Evolutionary conservation across 169 alveolate genomes (phyloP), one percentile per base, ranked within the genome.

Genomic region (Nephromyces sp.): DNA sequence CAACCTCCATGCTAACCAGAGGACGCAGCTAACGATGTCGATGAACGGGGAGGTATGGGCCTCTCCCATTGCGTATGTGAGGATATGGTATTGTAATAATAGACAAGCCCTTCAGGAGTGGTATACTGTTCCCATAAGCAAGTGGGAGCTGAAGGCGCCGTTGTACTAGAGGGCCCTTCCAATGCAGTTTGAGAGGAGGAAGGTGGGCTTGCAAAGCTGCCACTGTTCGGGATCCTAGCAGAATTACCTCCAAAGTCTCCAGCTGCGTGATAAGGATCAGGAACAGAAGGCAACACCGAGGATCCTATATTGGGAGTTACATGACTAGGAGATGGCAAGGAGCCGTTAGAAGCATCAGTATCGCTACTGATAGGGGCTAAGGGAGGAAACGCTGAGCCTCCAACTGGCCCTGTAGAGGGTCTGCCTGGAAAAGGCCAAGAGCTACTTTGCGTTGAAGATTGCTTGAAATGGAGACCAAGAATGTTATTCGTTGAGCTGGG

Each of bases 1-100:
- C n/a, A n/a, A n/a, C n/a, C n/a, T n/a, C n/a, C n/a, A n/a, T n/a
- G n/a, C n/a, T n/a, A n/a, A n/a, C n/a, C n/a, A n/a, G n/a, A n/a
- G n/a, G n/a, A n/a, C n/a, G n/a, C n/a, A n/a, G n/a, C n/a, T n/a
- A n/a, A n/a, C n/a, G n/a, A n/a, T n/a, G n/a, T n/a, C n/a, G n/a
- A n/a, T n/a, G n/a, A n/a, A 28, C 24, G 15, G 1, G 74, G 66
- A 0, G 74, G 74, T 24, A 68, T 34, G 4, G 95, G 95, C 79
- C 81, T 74, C 68, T 90, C 95, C 95, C 95, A 90, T 63, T 90
- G 95, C 0, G 95, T 86, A 43, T 80, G 82, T 28, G 87, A 86
- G 0, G 94, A 43, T 22, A 68, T 0, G 63, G 75, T 32, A 57
- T 68, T 68, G 75, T 34, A 68, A 6, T 27, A 68, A n/a, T 68